Evolutionary conservation across 768 basidiomycete species (phyloP).

Genomic region (Kwoniella heveanensis): DNA sequence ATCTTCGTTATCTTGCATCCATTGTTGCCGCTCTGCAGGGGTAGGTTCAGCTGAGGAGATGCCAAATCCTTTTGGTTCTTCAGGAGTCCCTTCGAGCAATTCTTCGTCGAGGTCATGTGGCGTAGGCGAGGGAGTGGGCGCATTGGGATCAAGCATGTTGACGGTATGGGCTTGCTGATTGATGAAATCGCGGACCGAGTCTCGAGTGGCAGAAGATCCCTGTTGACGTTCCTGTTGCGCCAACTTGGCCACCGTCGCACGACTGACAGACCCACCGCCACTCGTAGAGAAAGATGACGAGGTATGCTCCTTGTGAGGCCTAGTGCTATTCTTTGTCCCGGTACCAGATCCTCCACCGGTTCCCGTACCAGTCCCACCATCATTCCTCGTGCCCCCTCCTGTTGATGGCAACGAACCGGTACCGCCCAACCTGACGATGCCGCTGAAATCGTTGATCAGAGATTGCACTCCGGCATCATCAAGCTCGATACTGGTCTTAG

Average conservation of each 20-base stretch:
- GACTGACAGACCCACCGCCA: constrained; percentile 4
- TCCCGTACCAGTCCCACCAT: constrained; percentile 17
- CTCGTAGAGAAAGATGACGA: background rate
- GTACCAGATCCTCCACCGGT: constrained; percentile 11
- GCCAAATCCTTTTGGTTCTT: background rate
- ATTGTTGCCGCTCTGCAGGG: constrained; percentile 1
- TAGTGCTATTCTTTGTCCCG: background rate
- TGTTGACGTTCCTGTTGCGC: constrained; percentile 25
- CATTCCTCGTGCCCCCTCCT: constrained; percentile 11
- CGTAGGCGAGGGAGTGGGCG: constrained; percentile 40
- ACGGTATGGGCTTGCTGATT: constrained; percentile 44
- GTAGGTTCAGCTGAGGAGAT: constrained; percentile 8
- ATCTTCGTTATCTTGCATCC: constrained; percentile 4
- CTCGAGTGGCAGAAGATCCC: constrained; percentile 15
- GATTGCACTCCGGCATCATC: constrained; percentile 35
- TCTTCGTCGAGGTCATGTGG: constrained; percentile 10
- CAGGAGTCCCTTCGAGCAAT: background rate
- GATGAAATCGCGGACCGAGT: constrained; percentile 40
- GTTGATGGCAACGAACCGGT: constrained; percentile 20
- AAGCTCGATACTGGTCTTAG: constrained; percentile 21
- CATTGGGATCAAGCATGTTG: constrained; percentile 51
- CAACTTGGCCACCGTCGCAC: constrained; percentile 20
- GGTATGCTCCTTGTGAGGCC: background rate
- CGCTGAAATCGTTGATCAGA: constrained; percentile 40
- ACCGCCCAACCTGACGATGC: constrained; percentile 42